These are phyloP conservation scores for Cyclotella choctawhatcheeana DNA, from an alignment of 108 stramenopile species.

Conservation along the genomic window DNA sequence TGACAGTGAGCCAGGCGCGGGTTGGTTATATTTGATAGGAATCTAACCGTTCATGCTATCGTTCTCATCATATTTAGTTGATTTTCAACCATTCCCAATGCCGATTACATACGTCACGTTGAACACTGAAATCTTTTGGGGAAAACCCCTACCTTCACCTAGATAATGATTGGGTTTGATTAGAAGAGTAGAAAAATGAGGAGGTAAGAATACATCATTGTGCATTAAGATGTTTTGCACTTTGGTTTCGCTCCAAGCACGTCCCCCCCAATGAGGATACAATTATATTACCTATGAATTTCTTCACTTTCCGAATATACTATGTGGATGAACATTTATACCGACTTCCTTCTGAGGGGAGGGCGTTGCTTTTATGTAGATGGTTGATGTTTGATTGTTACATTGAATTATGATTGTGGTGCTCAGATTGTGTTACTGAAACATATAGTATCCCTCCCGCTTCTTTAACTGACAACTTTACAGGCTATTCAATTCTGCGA, in stretches of 20 bases:
- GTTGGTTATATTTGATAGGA: too few species aligned
- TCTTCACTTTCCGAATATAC: slow-evolving; percentile 20
- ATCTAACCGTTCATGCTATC: too few species aligned
- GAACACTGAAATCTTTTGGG: too few species aligned
- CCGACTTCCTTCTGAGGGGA: slow-evolving; percentile 41
- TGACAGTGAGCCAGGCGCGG: too few species aligned
- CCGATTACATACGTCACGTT: too few species aligned
- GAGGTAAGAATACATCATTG: background rate
- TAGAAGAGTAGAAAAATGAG: background rate
- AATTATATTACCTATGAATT: slow-evolving; percentile 11
- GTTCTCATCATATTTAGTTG: too few species aligned
- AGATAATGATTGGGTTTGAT: background rate
- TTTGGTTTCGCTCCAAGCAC: background rate
- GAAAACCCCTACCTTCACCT: too few species aligned
- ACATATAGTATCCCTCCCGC: too few species aligned
- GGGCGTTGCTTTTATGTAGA: background rate
- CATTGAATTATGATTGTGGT: background rate
- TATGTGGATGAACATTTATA: slow-evolving; percentile 16
- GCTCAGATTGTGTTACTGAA: too few species aligned
- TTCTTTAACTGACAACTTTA: too few species aligned
- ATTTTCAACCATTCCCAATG: too few species aligned
- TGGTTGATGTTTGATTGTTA: background rate
- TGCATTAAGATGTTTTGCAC: background rate
- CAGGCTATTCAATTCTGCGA: too few species aligned
- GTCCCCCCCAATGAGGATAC: background rate